phyloP scores from a whole-genome alignment of 1,284 basidiomycete genomes.

The Ganoderma meredithae region DNA sequence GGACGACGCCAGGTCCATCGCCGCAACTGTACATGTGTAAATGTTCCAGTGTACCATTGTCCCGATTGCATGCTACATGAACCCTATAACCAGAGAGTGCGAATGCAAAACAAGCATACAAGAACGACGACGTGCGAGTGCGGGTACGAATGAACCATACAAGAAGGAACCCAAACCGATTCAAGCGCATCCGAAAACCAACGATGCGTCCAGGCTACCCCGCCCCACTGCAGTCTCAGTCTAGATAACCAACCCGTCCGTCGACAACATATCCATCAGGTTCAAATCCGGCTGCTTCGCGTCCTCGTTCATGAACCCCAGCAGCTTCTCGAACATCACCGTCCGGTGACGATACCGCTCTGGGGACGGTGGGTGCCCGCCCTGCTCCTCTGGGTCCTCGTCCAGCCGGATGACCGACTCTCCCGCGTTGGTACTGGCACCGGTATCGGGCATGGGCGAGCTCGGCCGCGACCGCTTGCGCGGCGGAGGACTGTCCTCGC shows the following conservation, averaged over 20 bases:
- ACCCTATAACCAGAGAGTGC: background rate
- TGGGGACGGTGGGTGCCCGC: constrained; percentile 36
- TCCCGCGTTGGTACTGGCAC: no score
- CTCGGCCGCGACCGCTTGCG: constrained; percentile 29
- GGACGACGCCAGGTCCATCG: background rate
- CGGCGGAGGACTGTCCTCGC: constrained; percentile 29
- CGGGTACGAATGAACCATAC: background rate
- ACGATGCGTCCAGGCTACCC: background rate
- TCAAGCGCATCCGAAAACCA: background rate
- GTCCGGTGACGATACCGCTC: constrained; percentile 65
- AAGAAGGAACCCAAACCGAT: background rate
- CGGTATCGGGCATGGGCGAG: constrained; percentile 16
- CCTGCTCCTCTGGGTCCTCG: constrained; percentile 49
- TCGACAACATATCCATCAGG: constrained; percentile 42
- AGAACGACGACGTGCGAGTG: background rate
- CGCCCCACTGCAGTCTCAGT: background rate
- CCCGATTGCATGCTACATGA: constrained; percentile 11
- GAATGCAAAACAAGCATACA: background rate
- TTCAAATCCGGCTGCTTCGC: constrained; percentile 65
- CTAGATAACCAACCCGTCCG: constrained; percentile 25
- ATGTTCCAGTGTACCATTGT: constrained; percentile 18
- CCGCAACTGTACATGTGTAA: constrained; percentile 17
- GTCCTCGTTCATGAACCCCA: constrained; percentile 66
- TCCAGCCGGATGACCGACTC: constrained; percentile 40
- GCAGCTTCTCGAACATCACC: constrained; percentile 70